A percentile compares a stretch with the other conserved stretches of the same genome.
phyloP scores from a whole-genome alignment of 192 early-diverging fungal genomes.

The Backusella tuberculispora region DNA sequence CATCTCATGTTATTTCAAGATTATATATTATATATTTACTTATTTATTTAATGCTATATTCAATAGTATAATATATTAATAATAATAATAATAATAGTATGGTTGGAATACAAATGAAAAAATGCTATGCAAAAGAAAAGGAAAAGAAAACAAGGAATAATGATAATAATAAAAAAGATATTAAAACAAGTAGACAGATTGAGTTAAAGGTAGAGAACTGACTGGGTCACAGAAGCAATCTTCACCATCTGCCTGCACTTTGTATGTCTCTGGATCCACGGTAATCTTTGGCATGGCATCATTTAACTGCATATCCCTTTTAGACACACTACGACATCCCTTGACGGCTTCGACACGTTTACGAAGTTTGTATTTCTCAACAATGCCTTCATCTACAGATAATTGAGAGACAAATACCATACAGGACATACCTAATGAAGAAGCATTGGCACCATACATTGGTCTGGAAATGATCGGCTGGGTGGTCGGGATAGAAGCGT shows the following conservation, averaged over 20 bases:
- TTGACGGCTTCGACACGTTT: conserved; percentile 75
- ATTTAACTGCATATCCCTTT: conserved; percentile 90
- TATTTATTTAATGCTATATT: not conserved
- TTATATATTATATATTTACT: not conserved
- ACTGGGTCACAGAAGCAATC: conserved; percentile 72
- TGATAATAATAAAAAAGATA: not conserved
- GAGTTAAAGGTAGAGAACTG: conserved; percentile 70
- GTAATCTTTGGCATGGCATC: conserved; percentile 71
- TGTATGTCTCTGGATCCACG: conserved; percentile 94
- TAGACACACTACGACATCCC: conserved; percentile 77
- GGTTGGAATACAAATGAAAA: conserved; percentile 11
- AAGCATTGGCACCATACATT: conserved; percentile 80
- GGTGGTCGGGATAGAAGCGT: conserved; percentile 94
- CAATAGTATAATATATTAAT: not conserved
- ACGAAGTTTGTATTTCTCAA: conserved; percentile 63
- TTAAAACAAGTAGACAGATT: conserved; percentile 66
- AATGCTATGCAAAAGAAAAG: conserved; percentile 1
- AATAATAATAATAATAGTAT: not conserved
- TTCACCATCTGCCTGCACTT: conserved; percentile 80
- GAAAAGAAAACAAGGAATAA: not conserved
- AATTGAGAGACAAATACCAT: conserved; percentile 84
- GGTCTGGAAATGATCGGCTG: conserved; percentile 86
- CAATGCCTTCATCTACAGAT: conserved; percentile 62
- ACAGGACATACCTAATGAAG: conserved; percentile 61
- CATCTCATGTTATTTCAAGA: not conserved